Evolutionary conservation across 768 basidiomycete genomes (phyloP).

Genomic region (Lepiota venenata): DNA sequence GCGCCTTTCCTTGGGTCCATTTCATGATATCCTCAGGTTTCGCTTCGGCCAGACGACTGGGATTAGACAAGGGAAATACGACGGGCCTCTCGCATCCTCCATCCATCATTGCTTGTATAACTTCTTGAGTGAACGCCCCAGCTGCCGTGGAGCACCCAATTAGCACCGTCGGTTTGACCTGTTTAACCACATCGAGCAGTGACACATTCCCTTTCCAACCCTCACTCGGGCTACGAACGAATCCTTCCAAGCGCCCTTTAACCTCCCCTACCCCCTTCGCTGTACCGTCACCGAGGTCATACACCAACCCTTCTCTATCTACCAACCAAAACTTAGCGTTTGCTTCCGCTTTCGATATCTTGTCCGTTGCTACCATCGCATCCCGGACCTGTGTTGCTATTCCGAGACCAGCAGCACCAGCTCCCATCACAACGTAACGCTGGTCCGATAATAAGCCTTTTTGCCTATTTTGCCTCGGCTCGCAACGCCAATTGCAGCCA

Average conservation of each 20-base stretch:
- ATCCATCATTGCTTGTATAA: slow-evolving; percentile 61
- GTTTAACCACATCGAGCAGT: slow-evolving; percentile 68
- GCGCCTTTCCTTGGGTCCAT: slow-evolving; percentile 78
- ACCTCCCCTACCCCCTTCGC: slow-evolving; percentile 25
- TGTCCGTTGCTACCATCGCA: slow-evolving; percentile 61
- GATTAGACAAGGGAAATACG: slow-evolving; percentile 84
- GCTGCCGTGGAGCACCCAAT: slow-evolving; percentile 82
- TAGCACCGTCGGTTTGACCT: slow-evolving; percentile 74
- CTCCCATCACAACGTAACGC: slow-evolving; percentile 74
- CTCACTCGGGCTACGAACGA: slow-evolving; percentile 51
- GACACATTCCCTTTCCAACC: slow-evolving; percentile 55
- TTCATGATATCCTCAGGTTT: slow-evolving; percentile 65
- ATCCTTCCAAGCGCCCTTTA: slow-evolving; percentile 46
- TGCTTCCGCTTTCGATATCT: slow-evolving; percentile 52
- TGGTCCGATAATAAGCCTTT: slow-evolving; percentile 55
- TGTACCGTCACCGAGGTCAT: slow-evolving; percentile 20
- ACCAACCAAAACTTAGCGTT: slow-evolving; percentile 68
- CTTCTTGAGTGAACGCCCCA: slow-evolving; percentile 75
- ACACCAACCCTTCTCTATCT: slow-evolving; percentile 44
- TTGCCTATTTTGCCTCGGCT: slow-evolving; percentile 33
- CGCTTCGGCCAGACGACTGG: slow-evolving; percentile 73
- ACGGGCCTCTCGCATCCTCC: slow-evolving; percentile 56
- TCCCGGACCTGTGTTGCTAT: slow-evolving; percentile 75
- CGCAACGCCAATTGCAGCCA: slow-evolving; percentile 67
- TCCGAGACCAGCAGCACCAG: slow-evolving; percentile 81